These are phyloP conservation scores for Coemansia sp. DNA, from an alignment of 192 early-diverging fungal genomes.

Conservation along the genomic window DNA sequence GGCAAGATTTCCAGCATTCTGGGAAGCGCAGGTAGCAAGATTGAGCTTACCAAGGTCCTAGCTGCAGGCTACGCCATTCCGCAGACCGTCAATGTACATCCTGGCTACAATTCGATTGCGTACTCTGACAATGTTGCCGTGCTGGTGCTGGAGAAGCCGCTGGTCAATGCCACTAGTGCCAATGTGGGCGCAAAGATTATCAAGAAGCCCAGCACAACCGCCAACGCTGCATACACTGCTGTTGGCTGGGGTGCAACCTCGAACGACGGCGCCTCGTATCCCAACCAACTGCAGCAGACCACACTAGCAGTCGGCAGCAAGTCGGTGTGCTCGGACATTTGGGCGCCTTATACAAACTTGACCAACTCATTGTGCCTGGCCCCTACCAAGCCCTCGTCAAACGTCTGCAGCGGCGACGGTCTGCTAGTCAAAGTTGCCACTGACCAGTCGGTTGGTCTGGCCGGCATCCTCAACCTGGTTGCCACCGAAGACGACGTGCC, in stretches of 20 bases:
- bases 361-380: slow-evolving; percentile 51
- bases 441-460: slow-evolving; percentile 33
- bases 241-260: slow-evolving; percentile 26
- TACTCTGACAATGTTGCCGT: slow-evolving; percentile 47
- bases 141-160: slow-evolving; percentile 31
- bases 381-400: slow-evolving; percentile 30
- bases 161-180: slow-evolving; percentile 18
- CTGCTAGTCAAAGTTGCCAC: slow-evolving; percentile 37
- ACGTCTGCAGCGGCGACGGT: slow-evolving; percentile 44
- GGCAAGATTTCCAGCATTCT: slow-evolving; percentile 17
- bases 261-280: not conserved
- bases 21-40: slow-evolving; percentile 10
- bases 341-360: slow-evolving; percentile 43
- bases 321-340: slow-evolving; percentile 34
- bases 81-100: slow-evolving; percentile 29
- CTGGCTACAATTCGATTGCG: slow-evolving; percentile 51
- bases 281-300: slow-evolving; percentile 21
- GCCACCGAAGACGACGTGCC: slow-evolving; percentile 35
- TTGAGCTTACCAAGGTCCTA: slow-evolving; percentile 14
- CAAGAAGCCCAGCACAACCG: slow-evolving; percentile 17
- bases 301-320: slow-evolving; percentile 38
- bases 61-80: slow-evolving; percentile 28
- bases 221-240: slow-evolving; percentile 28
- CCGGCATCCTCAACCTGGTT: slow-evolving; percentile 49
- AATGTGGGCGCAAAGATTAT: slow-evolving; percentile 28